phyloP scores from a whole-genome alignment of 495 filamentous ascomycete species.

The Niebla homalea region DNA sequence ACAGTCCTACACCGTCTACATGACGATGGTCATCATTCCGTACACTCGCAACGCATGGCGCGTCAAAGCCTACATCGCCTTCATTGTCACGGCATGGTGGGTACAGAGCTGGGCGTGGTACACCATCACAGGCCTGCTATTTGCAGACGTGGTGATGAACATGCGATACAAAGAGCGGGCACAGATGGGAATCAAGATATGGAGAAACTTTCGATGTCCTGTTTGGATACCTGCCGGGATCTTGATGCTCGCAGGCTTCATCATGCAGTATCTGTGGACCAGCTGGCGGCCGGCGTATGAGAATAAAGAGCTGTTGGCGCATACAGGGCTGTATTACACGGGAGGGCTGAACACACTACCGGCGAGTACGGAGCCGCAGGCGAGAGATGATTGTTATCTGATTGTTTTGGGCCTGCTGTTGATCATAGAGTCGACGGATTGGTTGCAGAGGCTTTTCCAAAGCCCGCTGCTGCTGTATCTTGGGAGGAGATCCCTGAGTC shows the following conservation, averaged over 20 bases:
- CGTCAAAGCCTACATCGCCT: slow-evolving; percentile 17
- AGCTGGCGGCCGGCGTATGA: slow-evolving; percentile 19
- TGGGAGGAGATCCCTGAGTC: slow-evolving; percentile 22
- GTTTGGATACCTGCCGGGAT: slow-evolving; percentile 15
- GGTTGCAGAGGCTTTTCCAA: slow-evolving; percentile 18
- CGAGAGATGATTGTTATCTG: slow-evolving; percentile 24
- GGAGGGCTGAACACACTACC: slow-evolving; percentile 15
- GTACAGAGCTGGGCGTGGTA: slow-evolving; percentile 28
- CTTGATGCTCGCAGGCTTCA: slow-evolving; percentile 16
- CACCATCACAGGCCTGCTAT: slow-evolving; percentile 20
- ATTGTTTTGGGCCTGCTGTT: slow-evolving; percentile 22
- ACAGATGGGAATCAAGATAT: slow-evolving; percentile 9
- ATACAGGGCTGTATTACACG: slow-evolving; percentile 23
- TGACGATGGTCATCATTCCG: slow-evolving; percentile 26
- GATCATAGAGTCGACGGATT: slow-evolving; percentile 19
- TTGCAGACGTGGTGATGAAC: slow-evolving; percentile 24
- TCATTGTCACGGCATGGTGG: slow-evolving; percentile 28
- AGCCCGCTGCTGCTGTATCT: slow-evolving; percentile 15
- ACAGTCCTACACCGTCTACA: slow-evolving; percentile 27
- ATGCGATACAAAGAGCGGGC: slow-evolving; percentile 21
- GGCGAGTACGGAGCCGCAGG: slow-evolving; percentile 16
- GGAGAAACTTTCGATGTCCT: slow-evolving; percentile 4
- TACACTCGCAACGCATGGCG: slow-evolving; percentile 24
- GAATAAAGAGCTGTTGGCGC: slow-evolving; percentile 19
- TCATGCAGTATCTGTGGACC: slow-evolving; percentile 25